phyloP scores from a whole-genome alignment of 2,329 filamentous ascomycete genomes.

The Colletotrichum sp. region DNA sequence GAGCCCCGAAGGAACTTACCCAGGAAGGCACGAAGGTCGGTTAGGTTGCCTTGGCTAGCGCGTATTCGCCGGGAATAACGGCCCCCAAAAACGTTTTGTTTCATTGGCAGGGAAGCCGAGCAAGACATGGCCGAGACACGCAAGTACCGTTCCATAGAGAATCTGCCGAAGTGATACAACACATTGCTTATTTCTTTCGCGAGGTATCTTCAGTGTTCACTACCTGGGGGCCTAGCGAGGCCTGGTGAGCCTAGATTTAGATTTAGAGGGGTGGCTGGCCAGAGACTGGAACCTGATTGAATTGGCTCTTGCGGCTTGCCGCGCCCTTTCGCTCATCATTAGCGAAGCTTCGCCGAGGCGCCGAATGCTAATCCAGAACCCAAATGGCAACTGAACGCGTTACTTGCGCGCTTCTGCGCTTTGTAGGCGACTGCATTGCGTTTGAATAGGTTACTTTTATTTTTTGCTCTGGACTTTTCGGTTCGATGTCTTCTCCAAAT shows the following conservation, averaged over 20 bases:
- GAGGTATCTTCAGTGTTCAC: background rate
- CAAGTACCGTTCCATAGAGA: background rate
- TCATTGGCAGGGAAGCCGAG: background rate
- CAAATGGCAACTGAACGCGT: background rate
- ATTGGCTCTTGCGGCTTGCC: background rate
- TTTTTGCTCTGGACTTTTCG: background rate
- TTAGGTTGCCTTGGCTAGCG: background rate
- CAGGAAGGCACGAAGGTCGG: background rate
- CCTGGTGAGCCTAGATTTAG: background rate
- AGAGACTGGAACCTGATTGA: background rate
- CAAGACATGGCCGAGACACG: background rate
- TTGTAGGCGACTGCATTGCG: background rate
- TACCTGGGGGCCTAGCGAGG: background rate
- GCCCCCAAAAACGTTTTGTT: background rate
- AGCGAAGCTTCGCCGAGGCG: background rate
- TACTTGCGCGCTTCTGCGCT: background rate
- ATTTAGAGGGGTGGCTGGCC: background rate
- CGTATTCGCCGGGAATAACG: background rate
- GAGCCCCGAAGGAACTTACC: background rate
- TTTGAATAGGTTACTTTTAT: background rate
- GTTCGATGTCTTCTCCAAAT: background rate
- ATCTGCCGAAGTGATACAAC: background rate
- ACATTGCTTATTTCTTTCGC: background rate
- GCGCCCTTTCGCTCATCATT: background rate
- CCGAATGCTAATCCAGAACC: background rate